phyloP scores from a whole-genome alignment of 495 filamentous ascomycete genomes.

The Hypoxylon rickii region DNA sequence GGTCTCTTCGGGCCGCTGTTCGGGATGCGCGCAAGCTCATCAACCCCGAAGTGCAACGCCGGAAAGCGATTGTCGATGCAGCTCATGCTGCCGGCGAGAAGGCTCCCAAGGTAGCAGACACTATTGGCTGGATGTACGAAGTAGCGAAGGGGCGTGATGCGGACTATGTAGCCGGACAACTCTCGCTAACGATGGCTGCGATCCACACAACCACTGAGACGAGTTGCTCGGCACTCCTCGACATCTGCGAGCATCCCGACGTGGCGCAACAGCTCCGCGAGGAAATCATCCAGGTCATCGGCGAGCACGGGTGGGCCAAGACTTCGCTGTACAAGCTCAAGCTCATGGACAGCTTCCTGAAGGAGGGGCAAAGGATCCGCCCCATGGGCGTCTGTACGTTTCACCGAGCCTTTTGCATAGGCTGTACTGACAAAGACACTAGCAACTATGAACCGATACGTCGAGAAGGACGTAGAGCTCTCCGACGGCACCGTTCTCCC shows the following conservation, averaged over 20 bases:
- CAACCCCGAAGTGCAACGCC: slow-evolving; percentile 37
- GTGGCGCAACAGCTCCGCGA: slow-evolving; percentile 44
- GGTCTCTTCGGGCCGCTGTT: slow-evolving; percentile 34
- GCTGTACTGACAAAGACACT: slow-evolving; percentile 11
- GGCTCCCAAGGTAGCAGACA: slow-evolving; percentile 39
- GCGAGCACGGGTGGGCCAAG: slow-evolving; percentile 49
- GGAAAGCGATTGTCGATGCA: slow-evolving; percentile 34
- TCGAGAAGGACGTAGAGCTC: slow-evolving; percentile 45
- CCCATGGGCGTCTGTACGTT: slow-evolving; percentile 43
- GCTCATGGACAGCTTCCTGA: slow-evolving; percentile 56
- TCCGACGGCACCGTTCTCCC: slow-evolving; percentile 54
- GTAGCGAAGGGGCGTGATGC: slow-evolving; percentile 31
- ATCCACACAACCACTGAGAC: slow-evolving; percentile 48
- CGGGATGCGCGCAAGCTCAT: slow-evolving; percentile 42
- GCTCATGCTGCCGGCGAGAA: slow-evolving; percentile 35
- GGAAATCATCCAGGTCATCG: slow-evolving; percentile 46
- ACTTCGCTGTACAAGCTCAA: slow-evolving; percentile 54
- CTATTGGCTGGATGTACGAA: slow-evolving; percentile 44
- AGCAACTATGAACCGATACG: slow-evolving; percentile 52
- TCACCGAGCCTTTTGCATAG: background rate
- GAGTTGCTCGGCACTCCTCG: slow-evolving; percentile 42
- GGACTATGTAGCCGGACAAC: slow-evolving; percentile 37
- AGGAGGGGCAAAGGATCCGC: slow-evolving; percentile 46
- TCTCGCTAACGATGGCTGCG: slow-evolving; percentile 39
- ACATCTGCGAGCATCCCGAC: slow-evolving; percentile 46